Conservation (phyloP, 2,329 filamentous ascomycete species). For the Colletotrichum sp. region DNA sequence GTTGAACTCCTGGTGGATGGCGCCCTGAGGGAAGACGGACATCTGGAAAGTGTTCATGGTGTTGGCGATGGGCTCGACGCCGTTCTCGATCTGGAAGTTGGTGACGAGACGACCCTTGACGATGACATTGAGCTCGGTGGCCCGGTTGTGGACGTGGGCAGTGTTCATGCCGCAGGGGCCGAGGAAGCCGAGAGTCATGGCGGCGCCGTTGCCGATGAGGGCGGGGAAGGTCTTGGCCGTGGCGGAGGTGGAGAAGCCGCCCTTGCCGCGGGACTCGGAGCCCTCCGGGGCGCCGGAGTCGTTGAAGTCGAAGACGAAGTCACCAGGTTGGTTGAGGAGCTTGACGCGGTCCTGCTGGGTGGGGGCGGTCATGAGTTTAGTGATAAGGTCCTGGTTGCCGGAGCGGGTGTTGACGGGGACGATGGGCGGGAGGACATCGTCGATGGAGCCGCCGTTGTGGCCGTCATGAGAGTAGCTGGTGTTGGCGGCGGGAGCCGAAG, state of each 20-base stretch:
- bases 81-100: slow-evolving; percentile 49
- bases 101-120: slow-evolving; percentile 48
- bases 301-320: slow-evolving; percentile 50
- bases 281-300: slow-evolving; percentile 16
- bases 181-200: slow-evolving; percentile 54
- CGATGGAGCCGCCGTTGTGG: slow-evolving; percentile 15
- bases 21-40: slow-evolving; percentile 54
- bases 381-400: slow-evolving; percentile 49
- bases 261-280: slow-evolving; percentile 32
- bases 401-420: slow-evolving; percentile 47
- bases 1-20: slow-evolving; percentile 57
- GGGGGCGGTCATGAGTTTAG: slow-evolving; percentile 43
- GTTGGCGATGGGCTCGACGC: slow-evolving; percentile 36
- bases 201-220: slow-evolving; percentile 50
- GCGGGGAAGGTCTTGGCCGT: slow-evolving; percentile 54
- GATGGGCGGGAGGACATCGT: slow-evolving; percentile 27
- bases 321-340: slow-evolving; percentile 35
- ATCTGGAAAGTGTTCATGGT: slow-evolving; percentile 45
- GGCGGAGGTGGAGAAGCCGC: slow-evolving; percentile 43
- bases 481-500: neutral
- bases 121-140: slow-evolving; percentile 52
- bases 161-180: slow-evolving; percentile 57
- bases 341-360: slow-evolving; percentile 33
- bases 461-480: neutral
- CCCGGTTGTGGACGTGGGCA: slow-evolving; percentile 52